Conservation (phyloP, 2,329 filamentous ascomycete genomes). For the Xylaria sp. region DNA sequence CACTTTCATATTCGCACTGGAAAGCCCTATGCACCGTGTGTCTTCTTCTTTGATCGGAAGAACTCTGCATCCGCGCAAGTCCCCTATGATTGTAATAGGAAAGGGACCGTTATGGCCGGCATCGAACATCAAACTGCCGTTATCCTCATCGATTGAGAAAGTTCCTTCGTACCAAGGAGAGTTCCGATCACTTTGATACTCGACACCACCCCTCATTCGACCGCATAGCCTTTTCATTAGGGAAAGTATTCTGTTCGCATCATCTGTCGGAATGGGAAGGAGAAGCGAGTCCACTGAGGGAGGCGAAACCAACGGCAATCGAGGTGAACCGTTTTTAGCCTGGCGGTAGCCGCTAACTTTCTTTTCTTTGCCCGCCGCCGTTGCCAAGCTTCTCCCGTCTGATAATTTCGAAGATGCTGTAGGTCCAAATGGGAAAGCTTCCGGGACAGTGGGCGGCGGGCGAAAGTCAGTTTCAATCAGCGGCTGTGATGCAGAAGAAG, state of each 20-base stretch:
- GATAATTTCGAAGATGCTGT: conserved; percentile 32
- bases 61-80: conserved; percentile 69
- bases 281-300: conserved; percentile 57
- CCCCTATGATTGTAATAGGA: conserved; percentile 62
- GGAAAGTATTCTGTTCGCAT: conserved; percentile 65
- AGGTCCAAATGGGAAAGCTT: conserved; percentile 41
- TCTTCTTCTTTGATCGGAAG: conserved; percentile 44
- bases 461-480: conserved; percentile 43
- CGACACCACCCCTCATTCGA: conserved; percentile 71
- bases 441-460: conserved; percentile 36
- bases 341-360: conserved; percentile 45
- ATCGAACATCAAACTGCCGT: conserved; percentile 69
- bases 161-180: conserved; percentile 65
- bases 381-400: conserved; percentile 30
- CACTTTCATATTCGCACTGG: conserved; percentile 48
- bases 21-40: conserved; percentile 49
- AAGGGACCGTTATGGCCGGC: conserved; percentile 60
- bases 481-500: conserved; percentile 51
- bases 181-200: conserved; percentile 59
- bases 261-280: conserved; percentile 56
- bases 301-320: conserved; percentile 52
- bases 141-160: conserved; percentile 72
- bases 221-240: conserved; percentile 75
- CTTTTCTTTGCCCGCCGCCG: conserved; percentile 39
- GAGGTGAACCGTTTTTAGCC: conserved; percentile 50